phyloP scores from a whole-genome alignment of 208 protist genomes.

The Crithidia sp. region DNA sequence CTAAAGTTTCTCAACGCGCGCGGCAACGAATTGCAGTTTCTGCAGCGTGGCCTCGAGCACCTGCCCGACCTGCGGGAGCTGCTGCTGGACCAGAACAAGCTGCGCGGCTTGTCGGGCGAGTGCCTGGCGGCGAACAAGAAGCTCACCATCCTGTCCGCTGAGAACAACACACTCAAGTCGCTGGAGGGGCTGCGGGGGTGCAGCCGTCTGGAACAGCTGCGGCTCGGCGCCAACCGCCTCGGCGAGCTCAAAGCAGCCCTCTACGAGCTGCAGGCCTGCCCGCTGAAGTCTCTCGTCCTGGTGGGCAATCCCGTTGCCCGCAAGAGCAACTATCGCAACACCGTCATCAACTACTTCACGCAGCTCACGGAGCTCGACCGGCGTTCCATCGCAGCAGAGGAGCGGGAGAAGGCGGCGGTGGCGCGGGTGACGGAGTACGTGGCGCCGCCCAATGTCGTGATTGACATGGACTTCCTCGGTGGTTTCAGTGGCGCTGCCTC shows the following conservation, averaged over 20 bases:
- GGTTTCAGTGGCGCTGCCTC: neutral
- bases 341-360: conserved; percentile 51
- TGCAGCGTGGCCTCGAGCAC: conserved; percentile 79
- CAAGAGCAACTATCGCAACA: conserved; percentile 76
- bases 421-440: conserved; percentile 45
- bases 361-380: conserved; percentile 57
- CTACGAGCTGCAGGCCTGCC: conserved; percentile 45
- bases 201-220: conserved; percentile 48
- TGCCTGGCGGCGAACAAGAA: conserved; percentile 61
- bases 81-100: conserved; percentile 91
- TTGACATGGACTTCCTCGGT: conserved; percentile 67
- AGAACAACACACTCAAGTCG: conserved; percentile 81
- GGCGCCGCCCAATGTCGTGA: conserved; percentile 72
- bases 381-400: conserved; percentile 66
- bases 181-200: conserved; percentile 66
- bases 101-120: conserved; percentile 60
- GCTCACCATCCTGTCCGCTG: conserved; percentile 65
- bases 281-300: conserved; percentile 42
- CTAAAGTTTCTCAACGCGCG: conserved; percentile 90
- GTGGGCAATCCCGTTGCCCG: conserved; percentile 79
- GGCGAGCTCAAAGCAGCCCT: conserved; percentile 58
- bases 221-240: conserved; percentile 77
- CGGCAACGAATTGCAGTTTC: conserved; percentile 82
- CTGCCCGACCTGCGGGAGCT: conserved; percentile 88
- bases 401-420: conserved; percentile 69